These are phyloP conservation scores for Cercospora sesami DNA, from an alignment of 2,329 filamentous ascomycete species.

Conservation along the genomic window DNA sequence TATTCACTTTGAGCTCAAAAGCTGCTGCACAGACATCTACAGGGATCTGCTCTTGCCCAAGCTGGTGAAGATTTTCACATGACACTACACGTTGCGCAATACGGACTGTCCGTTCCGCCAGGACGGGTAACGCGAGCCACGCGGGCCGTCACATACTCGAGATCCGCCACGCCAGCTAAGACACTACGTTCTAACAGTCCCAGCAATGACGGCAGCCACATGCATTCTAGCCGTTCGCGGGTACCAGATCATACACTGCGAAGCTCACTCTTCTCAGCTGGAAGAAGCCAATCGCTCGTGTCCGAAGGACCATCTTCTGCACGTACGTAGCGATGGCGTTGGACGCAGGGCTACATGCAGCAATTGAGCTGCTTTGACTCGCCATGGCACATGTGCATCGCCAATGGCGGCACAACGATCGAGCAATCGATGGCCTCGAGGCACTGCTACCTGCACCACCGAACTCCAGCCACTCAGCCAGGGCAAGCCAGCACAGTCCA, in stretches of 20 bases:
- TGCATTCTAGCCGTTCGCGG: background rate
- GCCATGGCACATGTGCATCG: background rate
- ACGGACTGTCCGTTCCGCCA: background rate
- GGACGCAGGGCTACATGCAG: background rate
- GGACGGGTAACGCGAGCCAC: constrained; percentile 3
- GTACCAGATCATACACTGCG: background rate
- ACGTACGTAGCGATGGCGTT: background rate
- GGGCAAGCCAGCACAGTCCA: background rate
- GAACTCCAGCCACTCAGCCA: constrained; percentile 12
- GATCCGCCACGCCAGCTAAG: background rate
- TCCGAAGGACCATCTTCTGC: background rate
- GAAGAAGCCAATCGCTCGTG: background rate
- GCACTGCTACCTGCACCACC: background rate
- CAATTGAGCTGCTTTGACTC: constrained; percentile 1
- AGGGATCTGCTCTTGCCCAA: constrained; percentile 8
- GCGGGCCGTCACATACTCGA: background rate
- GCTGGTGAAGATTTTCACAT: background rate
- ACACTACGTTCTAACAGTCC: background rate
- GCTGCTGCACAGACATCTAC: constrained; percentile 2
- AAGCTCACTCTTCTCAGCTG: constrained; percentile 4
- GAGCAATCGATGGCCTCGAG: background rate
- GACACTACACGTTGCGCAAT: constrained; percentile 6
- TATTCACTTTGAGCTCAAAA: constrained; percentile 10
- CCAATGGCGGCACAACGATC: background rate
- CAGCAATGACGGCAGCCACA: background rate